Percentiles rank a stretch among this genome's conserved stretches.
These are phyloP conservation scores for Didymella arachidicola DNA, from an alignment of 2,329 filamentous ascomycete genomes.

Conservation along the genomic window DNA sequence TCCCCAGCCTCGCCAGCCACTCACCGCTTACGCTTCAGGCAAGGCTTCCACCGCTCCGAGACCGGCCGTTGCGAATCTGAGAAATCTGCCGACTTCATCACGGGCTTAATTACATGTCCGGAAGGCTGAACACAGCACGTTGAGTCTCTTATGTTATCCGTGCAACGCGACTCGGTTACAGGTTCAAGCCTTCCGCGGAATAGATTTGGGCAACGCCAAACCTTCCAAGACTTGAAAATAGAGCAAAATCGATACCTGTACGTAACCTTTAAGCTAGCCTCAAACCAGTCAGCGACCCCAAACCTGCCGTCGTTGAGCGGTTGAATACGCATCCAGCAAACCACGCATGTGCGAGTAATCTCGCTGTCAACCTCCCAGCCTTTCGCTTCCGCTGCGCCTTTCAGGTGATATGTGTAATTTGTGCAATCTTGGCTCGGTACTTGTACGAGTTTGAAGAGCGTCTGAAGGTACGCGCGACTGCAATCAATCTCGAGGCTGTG, in stretches of 20 bases:
- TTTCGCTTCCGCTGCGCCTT: not conserved
- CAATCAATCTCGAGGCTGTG: constrained; percentile 6
- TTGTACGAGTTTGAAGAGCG: not conserved
- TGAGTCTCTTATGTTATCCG: constrained; percentile 30
- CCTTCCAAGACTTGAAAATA: constrained; percentile 21
- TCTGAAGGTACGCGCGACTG: constrained; percentile 1
- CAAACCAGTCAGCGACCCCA: constrained; percentile 25
- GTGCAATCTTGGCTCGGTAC: constrained; percentile 13
- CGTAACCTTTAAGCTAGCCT: constrained; percentile 33
- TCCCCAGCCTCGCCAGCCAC: constrained; percentile 23
- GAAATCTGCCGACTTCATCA: constrained; percentile 29
- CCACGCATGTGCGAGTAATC: constrained; percentile 7
- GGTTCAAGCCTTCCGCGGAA: constrained; percentile 18
- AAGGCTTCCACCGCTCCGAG: constrained; percentile 34
- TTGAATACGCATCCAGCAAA: constrained; percentile 21
- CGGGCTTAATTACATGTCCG: not conserved
- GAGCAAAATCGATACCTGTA: constrained; percentile 31
- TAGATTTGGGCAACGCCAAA: constrained; percentile 23
- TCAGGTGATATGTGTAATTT: constrained; percentile 7
- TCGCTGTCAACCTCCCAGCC: not conserved
- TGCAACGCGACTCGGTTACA: constrained; percentile 23
- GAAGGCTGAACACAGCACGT: not conserved
- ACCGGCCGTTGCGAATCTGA: constrained; percentile 23
- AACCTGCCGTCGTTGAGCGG: constrained; percentile 23
- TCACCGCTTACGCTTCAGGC: constrained; percentile 37